Evolutionary conservation across 768 basidiomycete genomes (phyloP).

Genomic region (Chlorophyllum brunneum): DNA sequence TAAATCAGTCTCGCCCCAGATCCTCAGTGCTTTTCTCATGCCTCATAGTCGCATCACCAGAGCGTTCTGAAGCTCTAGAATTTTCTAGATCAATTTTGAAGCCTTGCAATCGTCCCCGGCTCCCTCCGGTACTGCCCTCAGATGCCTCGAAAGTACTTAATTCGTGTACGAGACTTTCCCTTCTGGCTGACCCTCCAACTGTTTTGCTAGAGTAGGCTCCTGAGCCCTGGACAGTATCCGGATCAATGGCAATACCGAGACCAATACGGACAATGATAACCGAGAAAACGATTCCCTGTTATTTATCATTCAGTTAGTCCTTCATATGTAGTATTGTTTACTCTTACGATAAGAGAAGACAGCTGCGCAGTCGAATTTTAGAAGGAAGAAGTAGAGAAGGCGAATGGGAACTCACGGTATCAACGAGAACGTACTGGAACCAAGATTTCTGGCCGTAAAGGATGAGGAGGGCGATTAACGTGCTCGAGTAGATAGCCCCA

Average conservation of each 20-base stretch:
- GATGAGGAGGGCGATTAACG: conserved; percentile 28
- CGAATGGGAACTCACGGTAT: conserved; percentile 24
- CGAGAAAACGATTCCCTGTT: conserved; percentile 33
- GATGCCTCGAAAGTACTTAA: conserved; percentile 10
- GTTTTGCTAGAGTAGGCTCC: not conserved
- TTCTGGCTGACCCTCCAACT: not conserved
- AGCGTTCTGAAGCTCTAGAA: not conserved
- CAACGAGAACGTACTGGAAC: conserved; percentile 33
- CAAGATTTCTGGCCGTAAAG: conserved; percentile 28
- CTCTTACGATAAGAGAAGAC: conserved; percentile 10
- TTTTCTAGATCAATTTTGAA: not conserved
- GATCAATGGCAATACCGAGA: conserved; percentile 25
- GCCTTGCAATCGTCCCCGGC: not conserved
- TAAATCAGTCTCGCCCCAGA: too few relatives aligned
- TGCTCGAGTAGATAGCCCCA: conserved; percentile 32
- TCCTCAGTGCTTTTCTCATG: not conserved
- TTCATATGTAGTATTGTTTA: not conserved
- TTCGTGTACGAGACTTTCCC: not conserved
- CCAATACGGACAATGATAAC: conserved; percentile 38
- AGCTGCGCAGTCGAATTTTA: not conserved
- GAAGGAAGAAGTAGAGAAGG: not conserved
- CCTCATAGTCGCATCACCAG: not conserved
- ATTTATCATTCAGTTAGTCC: not conserved
- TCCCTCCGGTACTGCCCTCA: not conserved
- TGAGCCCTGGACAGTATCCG: conserved; percentile 7